A percentile compares a stretch with the other conserved stretches of the same genome.
These are phyloP conservation scores for Phytomonas serpens DNA, from an alignment of 208 protist species.

Conservation along the genomic window DNA sequence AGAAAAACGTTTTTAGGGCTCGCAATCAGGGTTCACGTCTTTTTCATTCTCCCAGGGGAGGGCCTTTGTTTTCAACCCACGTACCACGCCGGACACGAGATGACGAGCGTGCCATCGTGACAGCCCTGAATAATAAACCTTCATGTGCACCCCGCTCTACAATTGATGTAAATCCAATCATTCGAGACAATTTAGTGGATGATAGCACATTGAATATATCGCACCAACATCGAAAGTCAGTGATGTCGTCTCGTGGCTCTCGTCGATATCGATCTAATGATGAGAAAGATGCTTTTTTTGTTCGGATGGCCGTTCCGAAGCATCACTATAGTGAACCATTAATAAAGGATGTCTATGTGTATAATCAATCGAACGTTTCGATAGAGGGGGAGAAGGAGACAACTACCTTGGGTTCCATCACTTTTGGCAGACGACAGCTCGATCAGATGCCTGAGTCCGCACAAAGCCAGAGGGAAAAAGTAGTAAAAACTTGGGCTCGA, in stretches of 20 bases:
- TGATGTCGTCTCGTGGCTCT: background rate
- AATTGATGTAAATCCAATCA: background rate
- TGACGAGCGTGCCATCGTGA: background rate
- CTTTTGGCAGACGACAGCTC: background rate
- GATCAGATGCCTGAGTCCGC: background rate
- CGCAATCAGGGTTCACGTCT: background rate
- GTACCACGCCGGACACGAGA: background rate
- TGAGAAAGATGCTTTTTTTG: conserved; percentile 23
- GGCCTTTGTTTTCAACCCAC: background rate
- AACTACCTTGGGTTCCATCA: background rate
- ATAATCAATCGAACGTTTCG: conserved; percentile 1
- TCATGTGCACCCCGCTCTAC: background rate
- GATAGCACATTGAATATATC: background rate
- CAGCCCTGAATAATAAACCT: background rate
- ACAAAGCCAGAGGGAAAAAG: background rate
- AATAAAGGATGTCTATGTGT: conserved; percentile 18
- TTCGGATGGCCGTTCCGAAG: conserved; percentile 27
- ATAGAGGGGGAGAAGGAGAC: background rate
- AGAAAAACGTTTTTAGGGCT: background rate
- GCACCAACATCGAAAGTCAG: background rate
- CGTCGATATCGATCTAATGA: background rate
- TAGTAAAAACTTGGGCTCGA: background rate
- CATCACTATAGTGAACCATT: conserved; percentile 2
- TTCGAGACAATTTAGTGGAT: background rate
- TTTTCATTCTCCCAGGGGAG: background rate